phyloP scores from a whole-genome alignment of 306 rosid species.

The Quercus alba region DNA sequence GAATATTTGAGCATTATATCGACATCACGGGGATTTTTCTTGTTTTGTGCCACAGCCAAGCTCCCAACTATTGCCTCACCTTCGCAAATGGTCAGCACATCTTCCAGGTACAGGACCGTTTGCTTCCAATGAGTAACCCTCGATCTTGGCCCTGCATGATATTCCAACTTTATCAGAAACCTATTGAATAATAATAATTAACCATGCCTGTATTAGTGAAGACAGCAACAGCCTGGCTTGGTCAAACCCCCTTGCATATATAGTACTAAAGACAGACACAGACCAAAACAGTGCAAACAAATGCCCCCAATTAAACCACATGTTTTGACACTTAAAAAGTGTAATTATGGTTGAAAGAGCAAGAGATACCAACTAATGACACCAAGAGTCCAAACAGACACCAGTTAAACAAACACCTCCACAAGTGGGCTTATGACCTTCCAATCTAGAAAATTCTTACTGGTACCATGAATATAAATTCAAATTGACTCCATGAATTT shows the following conservation, averaged over 20 bases:
- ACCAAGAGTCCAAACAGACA: not conserved
- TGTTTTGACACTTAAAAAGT: not conserved
- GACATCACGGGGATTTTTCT: slow-evolving; percentile 82
- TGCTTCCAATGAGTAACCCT: slow-evolving; percentile 95
- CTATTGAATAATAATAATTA: not conserved
- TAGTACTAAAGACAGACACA: not conserved
- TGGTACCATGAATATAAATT: not conserved
- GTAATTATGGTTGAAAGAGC: not conserved
- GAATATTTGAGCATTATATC: slow-evolving; percentile 85
- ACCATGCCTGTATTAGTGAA: not conserved
- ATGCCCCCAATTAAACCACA: not conserved
- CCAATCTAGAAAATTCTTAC: not conserved
- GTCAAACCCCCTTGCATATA: not conserved
- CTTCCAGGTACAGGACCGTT: slow-evolving; percentile 91
- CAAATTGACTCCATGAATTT: not conserved
- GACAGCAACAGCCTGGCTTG: not conserved
- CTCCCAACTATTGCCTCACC: slow-evolving; percentile 79
- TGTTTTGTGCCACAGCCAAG: slow-evolving; percentile 80
- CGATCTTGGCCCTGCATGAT: slow-evolving; percentile 78
- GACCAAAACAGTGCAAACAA: not conserved
- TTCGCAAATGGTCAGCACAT: slow-evolving; percentile 79
- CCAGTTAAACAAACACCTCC: not conserved
- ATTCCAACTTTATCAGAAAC: slow-evolving; percentile 9
- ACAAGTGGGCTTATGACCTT: not conserved
- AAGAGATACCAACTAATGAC: not conserved